Evolutionary conservation across 352 stramenopile genomes (phyloP).

Genomic region (Globisporangium nodosum): DNA sequence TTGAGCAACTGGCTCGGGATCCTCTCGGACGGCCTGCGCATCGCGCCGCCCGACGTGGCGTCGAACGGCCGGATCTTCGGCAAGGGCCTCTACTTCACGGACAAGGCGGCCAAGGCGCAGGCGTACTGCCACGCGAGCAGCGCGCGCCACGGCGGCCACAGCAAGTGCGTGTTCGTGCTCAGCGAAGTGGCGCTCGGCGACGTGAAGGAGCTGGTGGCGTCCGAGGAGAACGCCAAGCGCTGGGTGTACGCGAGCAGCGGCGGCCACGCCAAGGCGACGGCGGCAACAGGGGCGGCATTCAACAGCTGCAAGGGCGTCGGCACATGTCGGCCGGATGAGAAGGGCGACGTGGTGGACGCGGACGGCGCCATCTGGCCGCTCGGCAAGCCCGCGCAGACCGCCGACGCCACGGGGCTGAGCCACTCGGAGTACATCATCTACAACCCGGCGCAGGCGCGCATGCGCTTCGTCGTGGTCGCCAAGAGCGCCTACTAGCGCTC

Average conservation of each 20-base stretch:
- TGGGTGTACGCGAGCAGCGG: constrained; percentile 39
- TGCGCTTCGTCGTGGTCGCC: constrained; percentile 75
- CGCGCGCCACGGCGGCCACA: constrained; percentile 29
- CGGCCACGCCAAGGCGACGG: constrained; percentile 26
- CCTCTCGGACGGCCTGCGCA: constrained; percentile 69
- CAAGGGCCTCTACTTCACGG: constrained; percentile 85
- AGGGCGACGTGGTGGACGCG: constrained; percentile 45
- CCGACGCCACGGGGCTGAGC: constrained; percentile 47
- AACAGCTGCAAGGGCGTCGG: constrained; percentile 68
- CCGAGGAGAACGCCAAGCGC: constrained; percentile 41
- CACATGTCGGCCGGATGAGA: constrained; percentile 44
- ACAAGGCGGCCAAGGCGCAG: constrained; percentile 76
- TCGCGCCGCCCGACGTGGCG: constrained; percentile 70
- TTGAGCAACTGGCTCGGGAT: constrained; percentile 84
- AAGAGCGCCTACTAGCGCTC: constrained; percentile 31
- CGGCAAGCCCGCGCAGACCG: constrained; percentile 45
- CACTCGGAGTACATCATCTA: constrained; percentile 88
- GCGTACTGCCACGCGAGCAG: constrained; percentile 53
- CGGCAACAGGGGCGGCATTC: constrained; percentile 18
- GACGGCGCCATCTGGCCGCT: constrained; percentile 63
- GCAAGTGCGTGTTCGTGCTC: constrained; percentile 47
- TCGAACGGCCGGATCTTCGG: constrained; percentile 76
- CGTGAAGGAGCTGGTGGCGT: constrained; percentile 53
- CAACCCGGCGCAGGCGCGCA: constrained; percentile 70
- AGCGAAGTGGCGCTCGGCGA: constrained; percentile 67